Base-by-base conservation (phyloP, 1,139 yeast species). In the Spathaspora jeffriesii region DNA sequence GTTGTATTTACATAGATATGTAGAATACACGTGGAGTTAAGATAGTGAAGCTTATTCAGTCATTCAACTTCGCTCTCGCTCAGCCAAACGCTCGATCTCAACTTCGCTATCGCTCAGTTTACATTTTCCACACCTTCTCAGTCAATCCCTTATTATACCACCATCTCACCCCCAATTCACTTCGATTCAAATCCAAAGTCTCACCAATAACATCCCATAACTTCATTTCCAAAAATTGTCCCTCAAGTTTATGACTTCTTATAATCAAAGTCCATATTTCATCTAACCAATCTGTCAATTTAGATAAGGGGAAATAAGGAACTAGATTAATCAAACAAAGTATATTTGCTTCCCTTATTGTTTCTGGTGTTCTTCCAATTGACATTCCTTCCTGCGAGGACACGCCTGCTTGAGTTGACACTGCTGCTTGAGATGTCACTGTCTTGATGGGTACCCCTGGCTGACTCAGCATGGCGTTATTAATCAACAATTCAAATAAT, bases 131-230 rank as follows among this genome's bases (percentile, higher is more conserved):
- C 8, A 13, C 5, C 10, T 37, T 30, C 27, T n/a, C n/a, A 13
- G 66, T 58, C 4, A 58, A 51, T 23, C 43, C 47, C 44, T 56
- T 56, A 40, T 60, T 64, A 53, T 79, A 82, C 87, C 88, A 87
- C 91, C 92, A 87, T 28, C 68, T 64, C 47, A 84, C 78, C 2
- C 85, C 93, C 36, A 83, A 56, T 46, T 80, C 84, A 4, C 85
- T 79, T 52, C 88, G 68, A 53, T 81, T 80, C 48, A 83, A 69
- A 53, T 84, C 88, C 51, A 82, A 69, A 49, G 72, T 73, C 51
- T 73, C 78, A 51, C 79, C 71, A 14, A 76, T 47, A 1, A 71
- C 67, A 48, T 64, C 68, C 80, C 81, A 75, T 40, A 73, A 56
- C 48, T 64, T 60, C 4, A 53, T 53, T 2, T 53, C 49, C 50